These are phyloP conservation scores for Whalleya microplaca DNA, from an alignment of 2,329 filamentous ascomycete genomes.

Conservation along the genomic window DNA sequence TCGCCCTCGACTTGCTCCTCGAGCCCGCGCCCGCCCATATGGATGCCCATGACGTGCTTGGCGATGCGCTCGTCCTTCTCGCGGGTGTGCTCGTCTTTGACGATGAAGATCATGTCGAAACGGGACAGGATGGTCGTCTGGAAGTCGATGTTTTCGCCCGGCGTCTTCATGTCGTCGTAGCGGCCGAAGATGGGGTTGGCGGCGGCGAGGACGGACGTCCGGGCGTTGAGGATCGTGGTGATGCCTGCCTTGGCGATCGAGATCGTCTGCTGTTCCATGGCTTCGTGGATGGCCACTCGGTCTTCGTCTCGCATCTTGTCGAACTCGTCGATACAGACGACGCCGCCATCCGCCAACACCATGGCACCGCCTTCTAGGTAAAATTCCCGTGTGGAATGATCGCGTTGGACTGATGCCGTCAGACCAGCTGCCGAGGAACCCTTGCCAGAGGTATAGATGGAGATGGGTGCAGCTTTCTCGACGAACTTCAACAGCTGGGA, in stretches of 20 bases:
- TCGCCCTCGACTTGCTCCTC: conserved; percentile 86
- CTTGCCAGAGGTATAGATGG: conserved; percentile 98
- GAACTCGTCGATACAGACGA: conserved; percentile 98
- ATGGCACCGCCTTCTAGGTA: conserved; percentile 98
- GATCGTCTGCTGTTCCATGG: conserved; percentile 99
- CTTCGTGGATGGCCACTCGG: conserved; percentile 96
- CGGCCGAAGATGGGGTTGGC: conserved; percentile 97
- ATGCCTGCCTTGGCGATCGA: conserved; percentile 99
- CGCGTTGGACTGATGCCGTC: conserved; percentile 93
- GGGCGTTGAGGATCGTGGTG: conserved; percentile 94
- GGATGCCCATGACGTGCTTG: conserved; percentile 95
- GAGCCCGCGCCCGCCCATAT: conserved; percentile 85
- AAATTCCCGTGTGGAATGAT: conserved; percentile 90
- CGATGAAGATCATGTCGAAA: conserved; percentile 99
- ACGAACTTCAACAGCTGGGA: conserved; percentile 97
- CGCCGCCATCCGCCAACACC: conserved; percentile 95
- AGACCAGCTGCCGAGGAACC: conserved; percentile 97
- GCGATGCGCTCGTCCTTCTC: conserved; percentile 91
- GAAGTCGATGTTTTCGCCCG: conserved; percentile 98
- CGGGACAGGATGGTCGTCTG: conserved; percentile 97
- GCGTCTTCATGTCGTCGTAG: conserved; percentile 97
- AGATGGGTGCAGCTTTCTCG: conserved; percentile 92
- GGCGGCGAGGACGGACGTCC: conserved; percentile 92
- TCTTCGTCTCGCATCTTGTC: conserved; percentile 99
- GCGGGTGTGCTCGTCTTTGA: conserved; percentile 90